phyloP scores from a whole-genome alignment of 129 eudicot species.

The Lactuca sativa region DNA sequence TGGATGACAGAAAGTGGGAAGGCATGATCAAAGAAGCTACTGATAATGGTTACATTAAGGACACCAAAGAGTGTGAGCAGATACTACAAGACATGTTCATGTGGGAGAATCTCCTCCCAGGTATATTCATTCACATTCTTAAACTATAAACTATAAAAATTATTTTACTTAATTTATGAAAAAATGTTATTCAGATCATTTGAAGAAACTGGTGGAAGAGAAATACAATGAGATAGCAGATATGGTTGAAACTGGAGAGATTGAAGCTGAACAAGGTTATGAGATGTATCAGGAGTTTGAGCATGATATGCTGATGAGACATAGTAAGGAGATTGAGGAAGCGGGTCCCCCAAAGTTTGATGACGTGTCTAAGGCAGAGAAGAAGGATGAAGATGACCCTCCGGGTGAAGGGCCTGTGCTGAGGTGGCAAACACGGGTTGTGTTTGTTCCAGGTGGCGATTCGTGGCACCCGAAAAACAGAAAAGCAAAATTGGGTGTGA shows the following conservation, averaged over 20 bases:
- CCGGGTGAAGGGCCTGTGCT: conserved; percentile 92
- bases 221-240: conserved; percentile 71
- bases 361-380: conserved; percentile 37
- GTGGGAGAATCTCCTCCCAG: conserved; percentile 93
- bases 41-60: conserved; percentile 51
- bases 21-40: conserved; percentile 60
- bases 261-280: conserved; percentile 68
- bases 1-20: conserved; percentile 79
- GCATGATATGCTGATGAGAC: conserved; percentile 67
- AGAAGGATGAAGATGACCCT: conserved; percentile 67
- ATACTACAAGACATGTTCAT: conserved; percentile 80
- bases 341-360: conserved; percentile 60
- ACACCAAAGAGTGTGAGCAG: conserved; percentile 78
- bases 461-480: conserved; percentile 97
- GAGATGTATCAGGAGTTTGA: conserved; percentile 73
- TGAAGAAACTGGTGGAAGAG: conserved; percentile 65
- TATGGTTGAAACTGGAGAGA: conserved; percentile 73
- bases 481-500: conserved; percentile 83
- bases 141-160: neutral
- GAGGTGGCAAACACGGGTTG: conserved; percentile 86
- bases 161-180: neutral
- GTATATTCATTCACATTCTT: conserved; percentile 34
- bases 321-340: conserved; percentile 54
- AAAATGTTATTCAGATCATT: conserved; percentile 43
- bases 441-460: conserved; percentile 90